Evolutionary conservation across 2,329 filamentous ascomycete genomes (phyloP).

Genomic region (Cladosporium austrohemisphaericum): DNA sequence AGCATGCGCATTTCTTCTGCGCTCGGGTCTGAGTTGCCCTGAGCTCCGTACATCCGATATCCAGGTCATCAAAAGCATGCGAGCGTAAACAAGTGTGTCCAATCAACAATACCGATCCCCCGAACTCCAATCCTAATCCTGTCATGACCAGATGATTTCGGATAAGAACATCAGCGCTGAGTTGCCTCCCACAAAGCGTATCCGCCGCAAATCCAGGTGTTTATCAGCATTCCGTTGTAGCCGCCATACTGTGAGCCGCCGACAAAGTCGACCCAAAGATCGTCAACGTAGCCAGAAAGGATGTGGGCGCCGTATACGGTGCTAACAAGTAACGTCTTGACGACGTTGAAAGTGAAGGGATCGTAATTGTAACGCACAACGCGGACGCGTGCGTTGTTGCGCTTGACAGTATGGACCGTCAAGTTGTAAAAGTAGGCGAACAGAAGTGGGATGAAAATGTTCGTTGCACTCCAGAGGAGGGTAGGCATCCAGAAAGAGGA

Average conservation of each 20-base stretch:
- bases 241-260: conserved; percentile 66
- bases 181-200: conserved; percentile 75
- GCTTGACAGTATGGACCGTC: conserved; percentile 55
- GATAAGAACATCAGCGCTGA: conserved; percentile 53
- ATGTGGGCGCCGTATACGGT: conserved; percentile 70
- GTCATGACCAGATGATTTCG: too few relatives aligned
- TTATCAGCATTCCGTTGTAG: conserved; percentile 65
- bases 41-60: not conserved
- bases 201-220: conserved; percentile 63
- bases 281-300: conserved; percentile 60
- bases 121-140: too few relatives aligned
- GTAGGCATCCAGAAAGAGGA: conserved; percentile 69
- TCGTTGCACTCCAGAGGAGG: conserved; percentile 71
- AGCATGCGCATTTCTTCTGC: not conserved
- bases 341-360: conserved; percentile 84
- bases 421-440: conserved; percentile 90
- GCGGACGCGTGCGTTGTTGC: conserved; percentile 33
- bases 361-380: conserved; percentile 64
- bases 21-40: too few relatives aligned
- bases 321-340: conserved; percentile 77
- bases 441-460: conserved; percentile 64
- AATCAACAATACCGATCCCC: not conserved
- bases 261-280: conserved; percentile 59
- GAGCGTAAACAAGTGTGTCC: not conserved
- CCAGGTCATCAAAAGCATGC: not conserved